Evolutionary conservation across 139 green algal species (phyloP).

Genomic region (Chlorella sp.): DNA sequence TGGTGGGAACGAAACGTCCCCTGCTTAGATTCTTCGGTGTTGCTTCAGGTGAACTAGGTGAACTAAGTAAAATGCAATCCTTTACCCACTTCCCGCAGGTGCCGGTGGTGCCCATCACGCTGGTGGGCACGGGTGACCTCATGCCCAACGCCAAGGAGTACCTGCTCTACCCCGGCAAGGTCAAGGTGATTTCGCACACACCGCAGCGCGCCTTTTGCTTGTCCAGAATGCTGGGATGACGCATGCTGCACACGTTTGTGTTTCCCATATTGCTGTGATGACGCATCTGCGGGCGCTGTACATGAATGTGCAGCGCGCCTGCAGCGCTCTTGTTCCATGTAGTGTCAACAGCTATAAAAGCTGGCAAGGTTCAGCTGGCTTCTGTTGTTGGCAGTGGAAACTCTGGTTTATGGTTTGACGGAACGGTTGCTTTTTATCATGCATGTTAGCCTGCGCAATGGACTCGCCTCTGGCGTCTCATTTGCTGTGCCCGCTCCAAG

Average conservation of each 20-base stretch:
- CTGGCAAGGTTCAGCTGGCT: not conserved
- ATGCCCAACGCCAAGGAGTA: conserved; percentile 90
- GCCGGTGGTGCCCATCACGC: conserved; percentile 89
- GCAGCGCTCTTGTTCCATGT: too few relatives aligned
- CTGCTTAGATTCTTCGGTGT: too few relatives aligned
- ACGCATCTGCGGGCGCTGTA: conserved; percentile 75
- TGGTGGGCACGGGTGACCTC: conserved; percentile 86
- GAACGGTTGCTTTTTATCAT: too few relatives aligned
- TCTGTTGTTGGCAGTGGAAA: not conserved
- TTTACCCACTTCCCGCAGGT: conserved; percentile 35
- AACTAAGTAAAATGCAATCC: too few relatives aligned
- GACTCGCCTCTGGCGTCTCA: too few relatives aligned
- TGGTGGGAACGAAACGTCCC: too few relatives aligned
- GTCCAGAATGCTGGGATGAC: conserved; percentile 22
- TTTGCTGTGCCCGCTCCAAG: too few relatives aligned
- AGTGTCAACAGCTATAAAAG: too few relatives aligned
- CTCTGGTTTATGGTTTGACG: not conserved
- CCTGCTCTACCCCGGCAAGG: conserved; percentile 72
- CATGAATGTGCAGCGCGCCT: conserved; percentile 15
- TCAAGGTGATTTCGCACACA: conserved; percentile 27
- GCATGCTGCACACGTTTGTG: too few relatives aligned
- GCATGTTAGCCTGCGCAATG: too few relatives aligned
- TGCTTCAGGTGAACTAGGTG: too few relatives aligned
- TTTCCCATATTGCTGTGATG: too few relatives aligned
- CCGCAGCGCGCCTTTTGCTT: not conserved